A percentile compares a stretch with the other conserved stretches of the same genome.
phyloP scores from a whole-genome alignment of 306 rosid genomes.

The Luffa acutangula region DNA sequence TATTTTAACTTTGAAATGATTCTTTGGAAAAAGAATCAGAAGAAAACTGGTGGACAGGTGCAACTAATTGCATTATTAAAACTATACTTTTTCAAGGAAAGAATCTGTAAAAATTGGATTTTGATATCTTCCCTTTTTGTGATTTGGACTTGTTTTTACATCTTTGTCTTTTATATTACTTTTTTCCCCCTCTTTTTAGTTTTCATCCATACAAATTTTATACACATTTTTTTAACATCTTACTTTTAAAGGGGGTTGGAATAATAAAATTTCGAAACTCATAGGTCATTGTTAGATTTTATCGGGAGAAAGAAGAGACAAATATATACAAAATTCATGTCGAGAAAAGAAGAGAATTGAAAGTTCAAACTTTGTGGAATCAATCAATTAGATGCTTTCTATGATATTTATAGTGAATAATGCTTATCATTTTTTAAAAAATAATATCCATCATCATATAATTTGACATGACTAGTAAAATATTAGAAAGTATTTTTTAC shows the following conservation, averaged over 20 bases:
- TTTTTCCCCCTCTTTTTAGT: neutral
- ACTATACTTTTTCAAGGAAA: neutral
- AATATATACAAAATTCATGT: neutral
- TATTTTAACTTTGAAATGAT: neutral
- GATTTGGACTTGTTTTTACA: neutral
- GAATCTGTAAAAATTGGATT: neutral
- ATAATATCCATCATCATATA: too few species aligned
- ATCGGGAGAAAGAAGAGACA: neutral
- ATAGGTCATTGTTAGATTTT: neutral
- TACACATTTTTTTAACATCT: neutral
- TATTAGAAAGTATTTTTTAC: too few species aligned
- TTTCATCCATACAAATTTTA: neutral
- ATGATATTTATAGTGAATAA: too few species aligned
- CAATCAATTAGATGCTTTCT: neutral
- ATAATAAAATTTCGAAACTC: too few species aligned
- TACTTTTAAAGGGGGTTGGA: neutral
- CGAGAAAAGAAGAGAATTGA: neutral
- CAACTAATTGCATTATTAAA: conserved; percentile 10
- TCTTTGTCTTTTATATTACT: neutral
- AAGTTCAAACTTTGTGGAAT: neutral
- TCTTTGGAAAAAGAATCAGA: neutral
- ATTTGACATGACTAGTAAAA: too few species aligned
- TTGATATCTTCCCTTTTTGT: neutral
- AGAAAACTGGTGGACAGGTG: conserved; percentile 5
- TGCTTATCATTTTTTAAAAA: too few species aligned